Evolutionary conservation across 1,284 basidiomycete genomes (phyloP).

Genomic region (Paramarasmius palmivorus): DNA sequence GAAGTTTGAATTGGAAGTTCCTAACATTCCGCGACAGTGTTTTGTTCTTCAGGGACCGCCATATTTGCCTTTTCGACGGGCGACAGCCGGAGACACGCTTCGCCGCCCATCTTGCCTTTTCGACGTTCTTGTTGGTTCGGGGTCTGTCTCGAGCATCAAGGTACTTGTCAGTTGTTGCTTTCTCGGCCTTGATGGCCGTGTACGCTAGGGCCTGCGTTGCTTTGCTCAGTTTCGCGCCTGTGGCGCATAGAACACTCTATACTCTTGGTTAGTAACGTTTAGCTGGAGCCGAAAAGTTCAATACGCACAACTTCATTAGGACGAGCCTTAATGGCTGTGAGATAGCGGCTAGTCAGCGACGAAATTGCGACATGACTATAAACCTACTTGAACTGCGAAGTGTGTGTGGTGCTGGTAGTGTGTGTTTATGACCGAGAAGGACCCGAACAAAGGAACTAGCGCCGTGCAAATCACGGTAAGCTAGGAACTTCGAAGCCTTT

Average conservation of each 20-base stretch:
- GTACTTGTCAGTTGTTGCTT: not conserved
- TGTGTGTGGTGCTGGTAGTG: too few relatives aligned
- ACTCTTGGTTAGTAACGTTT: too few relatives aligned
- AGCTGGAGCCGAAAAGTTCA: too few relatives aligned
- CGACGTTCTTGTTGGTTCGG: slow-evolving; percentile 13
- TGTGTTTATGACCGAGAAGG: too few relatives aligned
- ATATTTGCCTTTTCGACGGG: slow-evolving; percentile 4
- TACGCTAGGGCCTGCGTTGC: slow-evolving; percentile 17
- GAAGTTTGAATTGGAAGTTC: slow-evolving; percentile 13
- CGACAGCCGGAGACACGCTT: not conserved
- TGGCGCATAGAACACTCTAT: not conserved
- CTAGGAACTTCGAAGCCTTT: too few relatives aligned
- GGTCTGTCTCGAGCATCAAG: slow-evolving; percentile 1
- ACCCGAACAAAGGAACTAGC: too few relatives aligned
- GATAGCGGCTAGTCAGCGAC: too few relatives aligned
- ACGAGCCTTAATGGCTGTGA: too few relatives aligned
- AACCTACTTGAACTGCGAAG: too few relatives aligned
- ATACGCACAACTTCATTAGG: too few relatives aligned
- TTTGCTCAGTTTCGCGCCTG: slow-evolving; percentile 13
- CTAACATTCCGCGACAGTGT: slow-evolving; percentile 3
- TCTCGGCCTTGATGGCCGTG: slow-evolving; percentile 11
- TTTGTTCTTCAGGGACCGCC: slow-evolving; percentile 7
- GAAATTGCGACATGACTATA: too few relatives aligned
- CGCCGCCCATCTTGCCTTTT: not conserved
- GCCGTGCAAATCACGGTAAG: too few relatives aligned